A percentile compares a stretch with the other conserved stretches of the same genome.
These are phyloP conservation scores for Silene noctiflora DNA, from an alignment of 179 eudicot genomes.

Conservation along the genomic window DNA sequence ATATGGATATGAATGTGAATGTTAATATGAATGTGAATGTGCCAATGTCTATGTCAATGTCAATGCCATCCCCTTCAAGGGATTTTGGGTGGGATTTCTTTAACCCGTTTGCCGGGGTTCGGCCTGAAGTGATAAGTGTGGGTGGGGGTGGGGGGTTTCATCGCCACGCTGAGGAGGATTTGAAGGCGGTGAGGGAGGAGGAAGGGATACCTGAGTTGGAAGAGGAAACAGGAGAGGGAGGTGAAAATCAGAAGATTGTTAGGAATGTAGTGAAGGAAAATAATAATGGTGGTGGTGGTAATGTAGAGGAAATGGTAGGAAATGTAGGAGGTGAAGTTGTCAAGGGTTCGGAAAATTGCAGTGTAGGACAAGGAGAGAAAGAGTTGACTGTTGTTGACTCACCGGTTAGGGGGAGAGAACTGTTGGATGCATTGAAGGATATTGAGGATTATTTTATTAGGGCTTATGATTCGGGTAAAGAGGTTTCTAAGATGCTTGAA, in stretches of 20 bases:
- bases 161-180: slow-evolving; percentile 54
- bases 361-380: slow-evolving; percentile 38
- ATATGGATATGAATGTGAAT: neutral
- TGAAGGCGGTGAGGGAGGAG: slow-evolving; percentile 75
- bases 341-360: slow-evolving; percentile 33
- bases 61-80: slow-evolving; percentile 64
- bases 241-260: slow-evolving; percentile 9
- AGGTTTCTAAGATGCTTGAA: slow-evolving; percentile 82
- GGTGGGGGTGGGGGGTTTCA: slow-evolving; percentile 48
- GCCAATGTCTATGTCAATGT: slow-evolving; percentile 29
- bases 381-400: slow-evolving; percentile 57
- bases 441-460: slow-evolving; percentile 80
- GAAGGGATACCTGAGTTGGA: slow-evolving; percentile 97
- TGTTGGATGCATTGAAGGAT: slow-evolving; percentile 82
- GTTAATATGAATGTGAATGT: slow-evolving; percentile 24
- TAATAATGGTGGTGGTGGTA: slow-evolving; percentile 11
- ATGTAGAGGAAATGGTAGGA: slow-evolving; percentile 21
- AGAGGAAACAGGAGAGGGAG: slow-evolving; percentile 36
- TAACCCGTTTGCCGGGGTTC: slow-evolving; percentile 63
- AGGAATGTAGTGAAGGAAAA: slow-evolving; percentile 16
- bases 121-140: slow-evolving; percentile 40
- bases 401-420: slow-evolving; percentile 68
- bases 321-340: slow-evolving; percentile 38
- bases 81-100: slow-evolving; percentile 96
- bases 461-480: slow-evolving; percentile 78